A percentile compares a stretch with the other conserved stretches of the same genome.
phyloP scores from a whole-genome alignment of 768 basidiomycete species.

The Grammothele lineata region DNA sequence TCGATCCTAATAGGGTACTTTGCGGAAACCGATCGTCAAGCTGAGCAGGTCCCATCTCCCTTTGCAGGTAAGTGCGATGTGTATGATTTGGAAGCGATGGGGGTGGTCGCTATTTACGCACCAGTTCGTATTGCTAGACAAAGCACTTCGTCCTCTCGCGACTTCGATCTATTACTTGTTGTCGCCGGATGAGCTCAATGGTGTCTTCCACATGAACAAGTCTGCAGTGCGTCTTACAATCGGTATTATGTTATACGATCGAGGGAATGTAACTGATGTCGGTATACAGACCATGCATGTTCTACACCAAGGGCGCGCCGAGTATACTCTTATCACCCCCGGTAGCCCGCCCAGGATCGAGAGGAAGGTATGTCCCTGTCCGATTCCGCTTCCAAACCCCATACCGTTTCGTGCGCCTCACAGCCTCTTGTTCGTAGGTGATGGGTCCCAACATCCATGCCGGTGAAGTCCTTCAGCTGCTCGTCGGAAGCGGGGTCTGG shows the following conservation, averaged over 20 bases:
- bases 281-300: constrained; percentile 44
- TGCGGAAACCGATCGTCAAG: constrained; percentile 32
- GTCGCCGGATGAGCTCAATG: constrained; percentile 34
- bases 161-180: constrained; percentile 50
- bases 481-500: constrained; percentile 49
- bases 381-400: no score
- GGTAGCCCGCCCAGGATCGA: constrained; percentile 31
- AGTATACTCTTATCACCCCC: constrained; percentile 44
- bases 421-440: no score
- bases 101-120: no score
- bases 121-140: constrained; percentile 16
- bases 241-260: background rate
- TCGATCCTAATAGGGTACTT: constrained; percentile 27
- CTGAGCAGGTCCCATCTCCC: constrained; percentile 26
- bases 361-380: constrained; percentile 29
- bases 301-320: constrained; percentile 45
- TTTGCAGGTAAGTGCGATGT: constrained; percentile 31
- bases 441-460: constrained; percentile 38
- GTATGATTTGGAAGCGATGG: no score
- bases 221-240: constrained; percentile 33
- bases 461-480: constrained; percentile 44
- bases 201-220: constrained; percentile 46
- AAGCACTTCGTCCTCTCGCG: constrained; percentile 30
- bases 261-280: no score
- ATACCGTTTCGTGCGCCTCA: no score